Conservation (phyloP, 495 filamentous ascomycete genomes). For the Trichoderma gamsii region DNA sequence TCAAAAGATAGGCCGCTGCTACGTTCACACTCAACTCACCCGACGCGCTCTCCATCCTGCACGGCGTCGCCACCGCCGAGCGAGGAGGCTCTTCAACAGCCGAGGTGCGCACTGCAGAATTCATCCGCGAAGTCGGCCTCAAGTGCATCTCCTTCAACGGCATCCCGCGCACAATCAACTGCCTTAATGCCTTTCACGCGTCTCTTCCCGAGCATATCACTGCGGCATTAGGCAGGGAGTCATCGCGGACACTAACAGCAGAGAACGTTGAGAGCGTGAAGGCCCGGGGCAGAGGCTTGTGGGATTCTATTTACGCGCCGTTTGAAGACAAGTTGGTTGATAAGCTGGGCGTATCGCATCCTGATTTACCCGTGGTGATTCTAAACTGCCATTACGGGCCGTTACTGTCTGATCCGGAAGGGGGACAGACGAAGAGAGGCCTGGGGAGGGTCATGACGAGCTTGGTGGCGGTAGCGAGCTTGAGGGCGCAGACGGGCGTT, state of each 20-base stretch:
- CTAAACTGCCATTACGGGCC: slow-evolving; percentile 64
- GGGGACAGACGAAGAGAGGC: slow-evolving; percentile 20
- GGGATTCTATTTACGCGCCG: slow-evolving; percentile 67
- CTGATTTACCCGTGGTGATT: slow-evolving; percentile 73
- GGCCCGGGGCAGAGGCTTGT: slow-evolving; percentile 53
- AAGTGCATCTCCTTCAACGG: slow-evolving; percentile 85
- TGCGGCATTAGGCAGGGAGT: slow-evolving; percentile 37
- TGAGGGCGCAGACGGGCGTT: slow-evolving; percentile 70
- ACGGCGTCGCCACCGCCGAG: slow-evolving; percentile 41
- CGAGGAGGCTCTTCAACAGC: slow-evolving; percentile 25
- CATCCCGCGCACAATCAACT: slow-evolving; percentile 75
- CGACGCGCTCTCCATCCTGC: slow-evolving; percentile 31
- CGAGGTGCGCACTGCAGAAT: slow-evolving; percentile 55
- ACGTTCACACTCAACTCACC: slow-evolving; percentile 36
- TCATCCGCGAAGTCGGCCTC: slow-evolving; percentile 72
- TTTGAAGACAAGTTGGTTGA: slow-evolving; percentile 61
- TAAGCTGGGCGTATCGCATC: slow-evolving; percentile 62
- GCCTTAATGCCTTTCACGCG: slow-evolving; percentile 58
- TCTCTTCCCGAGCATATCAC: slow-evolving; percentile 45
- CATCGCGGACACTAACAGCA: slow-evolving; percentile 42
- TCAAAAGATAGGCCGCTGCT: slow-evolving; percentile 26
- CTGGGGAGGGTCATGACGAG: slow-evolving; percentile 57
- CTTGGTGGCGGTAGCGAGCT: slow-evolving; percentile 61
- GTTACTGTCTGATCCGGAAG: slow-evolving; percentile 56
- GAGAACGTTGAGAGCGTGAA: slow-evolving; percentile 48